These are phyloP conservation scores for Botryotinia calthae DNA, from an alignment of 2,329 filamentous ascomycete genomes.

Conservation along the genomic window DNA sequence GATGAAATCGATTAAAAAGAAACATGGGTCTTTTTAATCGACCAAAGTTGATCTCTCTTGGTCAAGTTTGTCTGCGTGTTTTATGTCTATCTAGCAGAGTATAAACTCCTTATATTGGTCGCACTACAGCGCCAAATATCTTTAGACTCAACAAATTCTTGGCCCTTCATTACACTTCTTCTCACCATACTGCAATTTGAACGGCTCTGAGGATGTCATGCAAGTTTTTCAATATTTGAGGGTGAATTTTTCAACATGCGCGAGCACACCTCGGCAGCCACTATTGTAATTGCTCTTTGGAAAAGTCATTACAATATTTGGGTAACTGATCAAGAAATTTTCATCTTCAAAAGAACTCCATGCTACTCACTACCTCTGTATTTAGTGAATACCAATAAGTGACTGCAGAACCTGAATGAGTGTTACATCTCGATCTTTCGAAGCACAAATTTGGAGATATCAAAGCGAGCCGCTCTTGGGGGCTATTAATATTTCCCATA, in stretches of 20 bases:
- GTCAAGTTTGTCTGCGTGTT: not conserved
- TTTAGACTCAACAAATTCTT: not conserved
- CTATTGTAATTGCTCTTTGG: not conserved
- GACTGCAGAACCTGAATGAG: not conserved
- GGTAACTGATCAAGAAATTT: not conserved
- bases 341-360: not conserved
- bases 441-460: too few species aligned
- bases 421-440: not conserved
- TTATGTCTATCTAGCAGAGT: not conserved
- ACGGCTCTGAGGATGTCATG: rapidly evolving
- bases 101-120: not conserved
- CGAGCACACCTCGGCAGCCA: not conserved
- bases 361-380: not conserved
- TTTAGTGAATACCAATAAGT: not conserved
- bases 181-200: not conserved
- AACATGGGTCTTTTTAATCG: not conserved
- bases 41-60: not conserved
- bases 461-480: too few species aligned
- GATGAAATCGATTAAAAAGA: too few species aligned
- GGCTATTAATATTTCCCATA: not conserved
- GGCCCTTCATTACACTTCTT: not conserved
- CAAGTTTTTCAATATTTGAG: not conserved
- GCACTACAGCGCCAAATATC: not conserved
- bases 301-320: not conserved
- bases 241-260: not conserved